Base-by-base conservation (phyloP, 306 rosid genomes). In the Datisca glomerata region DNA sequence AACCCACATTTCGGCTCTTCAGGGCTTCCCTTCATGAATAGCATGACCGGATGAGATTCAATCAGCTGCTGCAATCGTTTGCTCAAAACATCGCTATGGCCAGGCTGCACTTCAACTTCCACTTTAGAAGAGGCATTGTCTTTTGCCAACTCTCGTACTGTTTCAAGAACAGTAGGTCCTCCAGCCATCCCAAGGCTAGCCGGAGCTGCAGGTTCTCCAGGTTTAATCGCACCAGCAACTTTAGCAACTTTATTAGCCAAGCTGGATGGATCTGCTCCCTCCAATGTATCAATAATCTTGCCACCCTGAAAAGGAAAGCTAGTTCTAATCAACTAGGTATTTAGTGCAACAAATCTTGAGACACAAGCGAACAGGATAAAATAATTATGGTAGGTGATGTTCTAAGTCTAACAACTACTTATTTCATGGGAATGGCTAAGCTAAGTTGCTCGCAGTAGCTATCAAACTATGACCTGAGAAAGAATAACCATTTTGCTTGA, bases 181-280 rank as follows among this genome's bases (percentile, higher is more conserved):
- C 93, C 95, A 63, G 91, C 91, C 79, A 74, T 60, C 59, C 97
- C 97, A 53, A 83, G 93, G 61, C 93, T 80, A 9, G 95, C 95
- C 10, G 95, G 84, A 62, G 93, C 72, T 40, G 98, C 95, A 63
- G 86, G 70, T 53, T 77, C 77, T 35, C 91, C 86, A 51, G 86
- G 68, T 44, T 45, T 56, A 51, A 77, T 47, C 12, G 79, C 49
- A 19, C 95, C 95, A 41, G 86, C 85, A 56, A 85, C 66, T 76
- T 72, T 89, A 43, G 91, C 76, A 61, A 83, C 84, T 68, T 80
- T 89, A 69, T 89, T 77, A 38, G 95, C 93, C 76, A 89, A 70
- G 73, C 98, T 84, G 55, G 98, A 77, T 9, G 98, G 98, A 73
- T 89, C 95, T 14, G 98, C 95, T 34, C 95, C 98, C 75, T 89